Conservation (phyloP, 441 rosid species). For the California macrophylla region DNA sequence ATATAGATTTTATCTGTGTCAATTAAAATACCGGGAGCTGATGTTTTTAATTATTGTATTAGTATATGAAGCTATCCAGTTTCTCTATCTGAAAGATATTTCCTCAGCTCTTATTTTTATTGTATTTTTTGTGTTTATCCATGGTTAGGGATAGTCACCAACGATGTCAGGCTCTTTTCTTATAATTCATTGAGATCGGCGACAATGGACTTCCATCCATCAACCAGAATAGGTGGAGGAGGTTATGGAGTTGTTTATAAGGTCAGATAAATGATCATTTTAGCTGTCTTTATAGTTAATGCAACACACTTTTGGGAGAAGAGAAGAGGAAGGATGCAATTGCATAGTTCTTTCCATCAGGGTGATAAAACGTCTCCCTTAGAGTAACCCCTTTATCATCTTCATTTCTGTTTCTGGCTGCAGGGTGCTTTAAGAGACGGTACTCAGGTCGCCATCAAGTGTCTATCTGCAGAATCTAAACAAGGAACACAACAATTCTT, state of each 20-base stretch:
- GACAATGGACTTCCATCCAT: slow-evolving; percentile 59
- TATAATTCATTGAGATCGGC: slow-evolving; percentile 73
- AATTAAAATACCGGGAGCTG: background rate
- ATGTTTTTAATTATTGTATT: background rate
- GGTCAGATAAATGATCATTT: slow-evolving; percentile 31
- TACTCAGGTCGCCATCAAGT: slow-evolving; percentile 48
- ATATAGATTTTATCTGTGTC: background rate
- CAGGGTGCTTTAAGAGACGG: slow-evolving; percentile 59
- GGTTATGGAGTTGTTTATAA: slow-evolving; percentile 83
- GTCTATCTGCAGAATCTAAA: slow-evolving; percentile 53
- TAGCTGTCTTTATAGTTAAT: background rate
- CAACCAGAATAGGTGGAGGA: slow-evolving; percentile 74
- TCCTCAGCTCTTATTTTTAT: slow-evolving; percentile 15
- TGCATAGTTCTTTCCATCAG: background rate
- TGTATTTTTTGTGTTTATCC: slow-evolving; percentile 15
- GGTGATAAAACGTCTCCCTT: background rate
- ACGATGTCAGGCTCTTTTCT: slow-evolving; percentile 60
- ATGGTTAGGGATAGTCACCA: slow-evolving; percentile 47
- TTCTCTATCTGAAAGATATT: background rate
- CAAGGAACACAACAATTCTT: slow-evolving; percentile 54
- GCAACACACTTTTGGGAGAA: background rate
- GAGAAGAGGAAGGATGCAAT: background rate
- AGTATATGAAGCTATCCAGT: background rate
- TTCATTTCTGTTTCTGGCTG: slow-evolving; percentile 6
- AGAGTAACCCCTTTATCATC: background rate